Percentiles rank a stretch among this genome's conserved stretches.
Evolutionary conservation across 148 eudicot genomes (phyloP).

Genomic region (Diospyros lotus): DNA sequence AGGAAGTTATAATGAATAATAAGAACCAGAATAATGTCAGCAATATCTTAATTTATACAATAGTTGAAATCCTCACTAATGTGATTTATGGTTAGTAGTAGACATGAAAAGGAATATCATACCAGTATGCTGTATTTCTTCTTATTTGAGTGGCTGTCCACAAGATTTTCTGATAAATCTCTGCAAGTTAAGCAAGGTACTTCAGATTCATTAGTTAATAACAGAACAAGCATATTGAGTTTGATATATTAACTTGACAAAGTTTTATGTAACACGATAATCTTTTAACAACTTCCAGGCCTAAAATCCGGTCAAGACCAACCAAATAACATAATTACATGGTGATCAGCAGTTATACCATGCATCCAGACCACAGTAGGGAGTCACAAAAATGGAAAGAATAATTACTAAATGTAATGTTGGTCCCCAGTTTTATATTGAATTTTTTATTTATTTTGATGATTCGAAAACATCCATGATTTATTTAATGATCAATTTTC

Average conservation of each 20-base stretch:
- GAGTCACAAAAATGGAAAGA: neutral
- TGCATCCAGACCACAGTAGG: neutral
- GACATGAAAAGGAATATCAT: constrained; percentile 12
- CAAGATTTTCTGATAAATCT: constrained; percentile 38
- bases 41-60: neutral
- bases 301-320: constrained; percentile 4
- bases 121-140: constrained; percentile 68
- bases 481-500: no score
- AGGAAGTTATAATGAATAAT: neutral
- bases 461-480: no score
- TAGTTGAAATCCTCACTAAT: neutral
- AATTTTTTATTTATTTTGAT: no score
- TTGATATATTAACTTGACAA: neutral
- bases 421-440: no score
- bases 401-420: neutral
- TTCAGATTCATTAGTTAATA: constrained; percentile 1
- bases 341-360: neutral
- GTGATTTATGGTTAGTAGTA: neutral
- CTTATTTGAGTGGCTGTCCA: constrained; percentile 35
- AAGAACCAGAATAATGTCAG: neutral
- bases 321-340: neutral
- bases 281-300: neutral
- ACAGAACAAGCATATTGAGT: neutral
- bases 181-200: constrained; percentile 42
- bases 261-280: neutral